Evolutionary conservation across 1,284 basidiomycete species (phyloP).

Genomic region (Malassezia brasiliensis): DNA sequence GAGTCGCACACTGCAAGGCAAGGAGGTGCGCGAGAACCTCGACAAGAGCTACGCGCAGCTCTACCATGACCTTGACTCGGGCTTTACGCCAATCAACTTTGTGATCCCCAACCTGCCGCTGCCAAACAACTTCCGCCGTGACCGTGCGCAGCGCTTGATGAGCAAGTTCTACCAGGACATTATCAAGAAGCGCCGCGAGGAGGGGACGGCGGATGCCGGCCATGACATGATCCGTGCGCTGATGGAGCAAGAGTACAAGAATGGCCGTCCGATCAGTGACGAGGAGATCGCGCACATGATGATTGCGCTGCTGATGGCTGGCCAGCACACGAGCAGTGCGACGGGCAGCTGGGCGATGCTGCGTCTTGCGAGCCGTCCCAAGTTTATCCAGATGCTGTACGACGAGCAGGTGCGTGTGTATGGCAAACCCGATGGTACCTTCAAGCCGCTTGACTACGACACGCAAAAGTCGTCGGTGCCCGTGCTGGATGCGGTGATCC

Average conservation of each 20-base stretch:
- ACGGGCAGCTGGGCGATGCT: slow-evolving; percentile 82
- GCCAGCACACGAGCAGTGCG: slow-evolving; percentile 92
- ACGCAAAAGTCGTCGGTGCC: slow-evolving; percentile 68
- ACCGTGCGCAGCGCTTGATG: slow-evolving; percentile 85
- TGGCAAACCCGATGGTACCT: slow-evolving; percentile 54
- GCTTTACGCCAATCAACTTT: slow-evolving; percentile 58
- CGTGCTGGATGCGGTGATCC: slow-evolving; percentile 76
- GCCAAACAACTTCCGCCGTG: slow-evolving; percentile 75
- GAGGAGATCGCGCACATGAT: slow-evolving; percentile 94
- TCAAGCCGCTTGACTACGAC: slow-evolving; percentile 76
- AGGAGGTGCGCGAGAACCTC: slow-evolving; percentile 69
- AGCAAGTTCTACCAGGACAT: slow-evolving; percentile 85
- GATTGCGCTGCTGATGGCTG: slow-evolving; percentile 61
- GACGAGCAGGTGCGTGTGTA: slow-evolving; percentile 80
- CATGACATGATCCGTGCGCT: slow-evolving; percentile 90
- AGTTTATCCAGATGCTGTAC: slow-evolving; percentile 59
- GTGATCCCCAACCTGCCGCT: slow-evolving; percentile 88
- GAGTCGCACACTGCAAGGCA: slow-evolving; percentile 80
- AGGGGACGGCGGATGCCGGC: slow-evolving; percentile 49
- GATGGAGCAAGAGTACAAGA: slow-evolving; percentile 73
- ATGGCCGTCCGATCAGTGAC: slow-evolving; percentile 68
- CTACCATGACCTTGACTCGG: slow-evolving; percentile 80
- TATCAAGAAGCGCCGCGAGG: slow-evolving; percentile 63
- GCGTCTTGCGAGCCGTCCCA: slow-evolving; percentile 70
- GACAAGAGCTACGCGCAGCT: slow-evolving; percentile 76